These are phyloP conservation scores for Ploettnerulaceae sp. DNA, from an alignment of 2,329 filamentous ascomycete genomes.

Conservation along the genomic window DNA sequence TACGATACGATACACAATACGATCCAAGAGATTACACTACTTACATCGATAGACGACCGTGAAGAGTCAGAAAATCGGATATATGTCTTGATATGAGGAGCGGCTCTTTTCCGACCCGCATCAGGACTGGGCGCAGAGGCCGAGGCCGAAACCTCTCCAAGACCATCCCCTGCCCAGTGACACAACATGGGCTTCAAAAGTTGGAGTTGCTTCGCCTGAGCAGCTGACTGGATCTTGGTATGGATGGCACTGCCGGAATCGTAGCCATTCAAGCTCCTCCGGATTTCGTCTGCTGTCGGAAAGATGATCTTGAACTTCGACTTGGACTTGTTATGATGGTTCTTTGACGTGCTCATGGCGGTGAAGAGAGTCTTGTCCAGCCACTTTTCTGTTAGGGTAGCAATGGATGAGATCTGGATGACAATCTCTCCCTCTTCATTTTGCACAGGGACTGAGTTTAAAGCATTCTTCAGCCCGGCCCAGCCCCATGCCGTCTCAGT, in stretches of 20 bases:
- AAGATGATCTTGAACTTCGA: constrained; percentile 70
- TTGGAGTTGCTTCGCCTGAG: constrained; percentile 68
- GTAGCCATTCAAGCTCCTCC: constrained; percentile 73
- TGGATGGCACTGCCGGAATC: constrained; percentile 74
- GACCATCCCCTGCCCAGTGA: constrained; percentile 66
- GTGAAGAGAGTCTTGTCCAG: constrained; percentile 59
- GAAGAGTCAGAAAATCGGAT: constrained; percentile 51
- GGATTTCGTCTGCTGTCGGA: constrained; percentile 74
- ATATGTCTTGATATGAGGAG: constrained; percentile 89
- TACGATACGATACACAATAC: too few species aligned
- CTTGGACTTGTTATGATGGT: constrained; percentile 22
- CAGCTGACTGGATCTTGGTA: constrained; percentile 64
- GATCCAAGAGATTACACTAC: not conserved
- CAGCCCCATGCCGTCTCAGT: constrained; percentile 69
- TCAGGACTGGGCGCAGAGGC: constrained; percentile 35
- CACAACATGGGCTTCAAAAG: constrained; percentile 67
- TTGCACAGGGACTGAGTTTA: constrained; percentile 49
- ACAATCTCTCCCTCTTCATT: constrained; percentile 45
- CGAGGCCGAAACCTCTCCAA: constrained; percentile 14
- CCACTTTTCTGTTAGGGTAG: constrained; percentile 72
- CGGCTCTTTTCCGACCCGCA: constrained; percentile 62
- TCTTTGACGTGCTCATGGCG: constrained; percentile 38
- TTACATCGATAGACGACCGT: constrained; percentile 12
- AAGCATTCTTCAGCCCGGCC: constrained; percentile 57
- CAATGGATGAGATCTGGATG: constrained; percentile 73